A percentile compares a stretch with the other conserved stretches of the same genome.
Evolutionary conservation across 345 rosid species (phyloP).

Genomic region (Corymbia maculata): DNA sequence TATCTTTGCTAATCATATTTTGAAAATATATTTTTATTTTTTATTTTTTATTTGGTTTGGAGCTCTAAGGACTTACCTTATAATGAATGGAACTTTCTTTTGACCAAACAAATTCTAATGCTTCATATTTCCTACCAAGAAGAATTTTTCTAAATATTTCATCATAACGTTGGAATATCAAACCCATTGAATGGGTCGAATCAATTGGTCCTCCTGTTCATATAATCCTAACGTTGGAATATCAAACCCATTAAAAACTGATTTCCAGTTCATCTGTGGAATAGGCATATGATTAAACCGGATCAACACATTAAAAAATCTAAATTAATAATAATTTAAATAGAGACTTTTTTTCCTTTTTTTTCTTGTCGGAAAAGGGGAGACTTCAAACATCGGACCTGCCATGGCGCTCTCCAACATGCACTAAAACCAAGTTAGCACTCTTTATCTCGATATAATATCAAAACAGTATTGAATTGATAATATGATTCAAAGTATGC

Average conservation of each 20-base stretch:
- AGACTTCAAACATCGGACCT: not conserved
- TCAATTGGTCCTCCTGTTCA: not conserved
- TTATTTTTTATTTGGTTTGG: not conserved
- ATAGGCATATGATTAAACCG: not conserved
- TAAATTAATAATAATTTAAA: no score
- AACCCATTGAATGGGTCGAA: not conserved
- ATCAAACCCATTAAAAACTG: no score
- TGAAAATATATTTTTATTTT: not conserved
- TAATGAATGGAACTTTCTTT: not conserved
- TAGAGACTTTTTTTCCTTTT: no score
- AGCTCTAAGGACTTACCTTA: not conserved
- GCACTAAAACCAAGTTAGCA: not conserved
- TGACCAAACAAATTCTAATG: not conserved
- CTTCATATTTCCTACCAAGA: not conserved
- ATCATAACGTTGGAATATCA: no score
- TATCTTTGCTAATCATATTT: not conserved
- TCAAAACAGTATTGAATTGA: not conserved
- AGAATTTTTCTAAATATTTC: not conserved
- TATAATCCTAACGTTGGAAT: no score
- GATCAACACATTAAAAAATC: not conserved
- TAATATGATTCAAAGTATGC: not conserved
- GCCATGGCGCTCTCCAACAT: not conserved
- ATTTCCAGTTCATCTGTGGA: not conserved
- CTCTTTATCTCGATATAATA: not conserved
- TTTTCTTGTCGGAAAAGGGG: not conserved